These are phyloP conservation scores for Grigorovia jiainica DNA, from an alignment of 805 yeast species.

Conservation along the genomic window DNA sequence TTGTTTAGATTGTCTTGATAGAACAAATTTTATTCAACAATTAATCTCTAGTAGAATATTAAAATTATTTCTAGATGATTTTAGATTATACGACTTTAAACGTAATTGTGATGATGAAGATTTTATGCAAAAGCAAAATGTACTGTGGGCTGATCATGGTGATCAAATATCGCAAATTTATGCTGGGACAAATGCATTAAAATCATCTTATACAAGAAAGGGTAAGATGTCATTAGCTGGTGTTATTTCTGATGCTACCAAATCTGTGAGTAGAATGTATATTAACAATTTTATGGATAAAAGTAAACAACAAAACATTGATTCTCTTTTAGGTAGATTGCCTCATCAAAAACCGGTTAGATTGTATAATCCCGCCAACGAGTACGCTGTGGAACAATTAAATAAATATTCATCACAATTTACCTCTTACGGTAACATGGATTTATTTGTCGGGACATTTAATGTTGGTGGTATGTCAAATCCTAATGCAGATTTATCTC, in stretches of 20 bases:
- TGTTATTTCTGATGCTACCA: slow-evolving; percentile 90
- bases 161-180: slow-evolving; percentile 92
- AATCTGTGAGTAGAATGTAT: slow-evolving; percentile 88
- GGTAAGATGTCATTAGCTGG: slow-evolving; percentile 97
- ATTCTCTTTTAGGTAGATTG: slow-evolving; percentile 70
- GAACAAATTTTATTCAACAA: slow-evolving; percentile 85
- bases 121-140: slow-evolving; percentile 62
- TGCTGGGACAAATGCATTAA: slow-evolving; percentile 95
- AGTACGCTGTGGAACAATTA: slow-evolving; percentile 59
- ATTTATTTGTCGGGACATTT: slow-evolving; percentile 73
- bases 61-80: slow-evolving; percentile 40
- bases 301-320: slow-evolving; percentile 79
- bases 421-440: slow-evolving; percentile 49
- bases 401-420: slow-evolving; percentile 35
- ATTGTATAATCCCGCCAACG: slow-evolving; percentile 80
- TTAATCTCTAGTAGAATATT: slow-evolving; percentile 66
- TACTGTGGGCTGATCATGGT: slow-evolving; percentile 97
- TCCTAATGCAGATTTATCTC: slow-evolving; percentile 44
- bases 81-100: slow-evolving; percentile 22
- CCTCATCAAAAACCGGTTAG: slow-evolving; percentile 60
- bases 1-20: slow-evolving; percentile 88
- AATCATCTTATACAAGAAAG: slow-evolving; percentile 84
- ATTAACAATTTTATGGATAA: slow-evolving; percentile 92
- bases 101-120: slow-evolving; percentile 36
- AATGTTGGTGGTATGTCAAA: slow-evolving; percentile 70